These are phyloP conservation scores for Plenodomus lindquistii DNA, from an alignment of 2,329 filamentous ascomycete genomes.

Conservation along the genomic window DNA sequence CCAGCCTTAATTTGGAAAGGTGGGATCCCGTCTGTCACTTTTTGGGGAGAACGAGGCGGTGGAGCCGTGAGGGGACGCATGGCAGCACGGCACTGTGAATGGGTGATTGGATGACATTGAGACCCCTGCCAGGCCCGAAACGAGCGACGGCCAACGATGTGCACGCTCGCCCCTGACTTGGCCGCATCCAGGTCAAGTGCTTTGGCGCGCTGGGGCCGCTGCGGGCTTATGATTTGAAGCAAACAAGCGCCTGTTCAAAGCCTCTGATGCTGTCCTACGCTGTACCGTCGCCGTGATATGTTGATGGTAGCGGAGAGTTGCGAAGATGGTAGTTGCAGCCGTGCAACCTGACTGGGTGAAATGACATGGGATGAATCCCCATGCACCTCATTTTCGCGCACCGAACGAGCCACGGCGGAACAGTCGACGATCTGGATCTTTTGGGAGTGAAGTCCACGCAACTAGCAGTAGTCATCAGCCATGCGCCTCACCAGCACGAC, in stretches of 20 bases:
- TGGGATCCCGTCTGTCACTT: slow-evolving; percentile 15
- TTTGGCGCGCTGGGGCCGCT: slow-evolving; percentile 2
- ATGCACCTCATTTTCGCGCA: not conserved
- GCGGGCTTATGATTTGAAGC: slow-evolving; percentile 9
- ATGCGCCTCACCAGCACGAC: not conserved
- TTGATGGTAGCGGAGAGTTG: not conserved
- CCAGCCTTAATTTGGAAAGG: slow-evolving; percentile 23
- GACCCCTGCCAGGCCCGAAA: slow-evolving; percentile 25
- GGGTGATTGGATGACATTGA: slow-evolving; percentile 22
- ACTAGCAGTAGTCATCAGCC: too few species aligned
- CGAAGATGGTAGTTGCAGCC: not conserved
- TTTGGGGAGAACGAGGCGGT: slow-evolving; percentile 27
- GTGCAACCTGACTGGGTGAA: slow-evolving; percentile 3
- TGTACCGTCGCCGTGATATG: not conserved
- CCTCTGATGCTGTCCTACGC: not conserved
- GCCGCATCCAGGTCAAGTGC: slow-evolving; percentile 11
- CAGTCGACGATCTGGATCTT: not conserved
- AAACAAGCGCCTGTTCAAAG: not conserved
- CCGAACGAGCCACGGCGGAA: not conserved
- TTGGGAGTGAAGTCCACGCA: too few species aligned
- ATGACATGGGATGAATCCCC: not conserved
- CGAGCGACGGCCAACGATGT: slow-evolving; percentile 22
- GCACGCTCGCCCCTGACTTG: slow-evolving; percentile 33
- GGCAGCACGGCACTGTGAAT: slow-evolving; percentile 2
- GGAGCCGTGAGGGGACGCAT: slow-evolving; percentile 23